Evolutionary conservation across 2,329 filamentous ascomycete species (phyloP).

Genomic region (Stachybotrys echinatus): DNA sequence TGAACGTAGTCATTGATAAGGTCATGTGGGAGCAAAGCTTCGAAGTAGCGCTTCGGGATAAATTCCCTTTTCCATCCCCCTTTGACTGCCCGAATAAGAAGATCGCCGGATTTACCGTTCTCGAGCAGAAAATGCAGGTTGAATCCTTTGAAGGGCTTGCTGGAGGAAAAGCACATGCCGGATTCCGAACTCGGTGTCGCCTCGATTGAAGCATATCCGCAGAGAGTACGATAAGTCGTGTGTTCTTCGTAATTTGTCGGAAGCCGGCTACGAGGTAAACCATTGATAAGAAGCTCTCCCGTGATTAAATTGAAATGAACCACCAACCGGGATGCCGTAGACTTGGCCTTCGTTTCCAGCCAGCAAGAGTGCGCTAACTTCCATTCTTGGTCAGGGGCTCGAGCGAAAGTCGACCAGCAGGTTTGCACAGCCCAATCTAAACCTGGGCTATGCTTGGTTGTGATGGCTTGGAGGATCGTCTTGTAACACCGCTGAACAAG

Average conservation of each 20-base stretch:
- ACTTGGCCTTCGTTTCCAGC: too few species aligned
- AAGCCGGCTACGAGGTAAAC: not conserved
- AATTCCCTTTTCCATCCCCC: constrained; percentile 14
- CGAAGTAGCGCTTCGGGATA: constrained; percentile 24
- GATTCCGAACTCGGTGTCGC: constrained; percentile 31
- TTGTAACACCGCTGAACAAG: too few species aligned
- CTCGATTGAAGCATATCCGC: constrained; percentile 22
- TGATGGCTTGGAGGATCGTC: too few species aligned
- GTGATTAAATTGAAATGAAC: constrained; percentile 36
- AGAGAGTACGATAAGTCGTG: not conserved
- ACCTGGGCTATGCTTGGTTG: too few species aligned
- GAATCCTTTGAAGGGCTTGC: not conserved
- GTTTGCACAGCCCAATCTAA: too few species aligned
- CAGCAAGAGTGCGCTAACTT: too few species aligned
- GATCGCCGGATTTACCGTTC: not conserved
- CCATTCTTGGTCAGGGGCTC: too few species aligned
- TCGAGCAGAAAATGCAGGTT: not conserved
- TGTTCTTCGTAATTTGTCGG: not conserved
- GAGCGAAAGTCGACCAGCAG: too few species aligned
- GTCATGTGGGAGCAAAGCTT: constrained; percentile 22
- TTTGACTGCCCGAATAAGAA: constrained; percentile 23
- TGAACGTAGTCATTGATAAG: constrained; percentile 37
- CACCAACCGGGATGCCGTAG: too few species aligned
- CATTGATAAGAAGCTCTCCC: not conserved
- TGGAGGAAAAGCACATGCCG: constrained; percentile 23